A percentile compares a stretch with the other conserved stretches of the same genome.
These are phyloP conservation scores for Mortierella polycephala DNA, from an alignment of 371 early-diverging fungal genomes.

Conservation along the genomic window DNA sequence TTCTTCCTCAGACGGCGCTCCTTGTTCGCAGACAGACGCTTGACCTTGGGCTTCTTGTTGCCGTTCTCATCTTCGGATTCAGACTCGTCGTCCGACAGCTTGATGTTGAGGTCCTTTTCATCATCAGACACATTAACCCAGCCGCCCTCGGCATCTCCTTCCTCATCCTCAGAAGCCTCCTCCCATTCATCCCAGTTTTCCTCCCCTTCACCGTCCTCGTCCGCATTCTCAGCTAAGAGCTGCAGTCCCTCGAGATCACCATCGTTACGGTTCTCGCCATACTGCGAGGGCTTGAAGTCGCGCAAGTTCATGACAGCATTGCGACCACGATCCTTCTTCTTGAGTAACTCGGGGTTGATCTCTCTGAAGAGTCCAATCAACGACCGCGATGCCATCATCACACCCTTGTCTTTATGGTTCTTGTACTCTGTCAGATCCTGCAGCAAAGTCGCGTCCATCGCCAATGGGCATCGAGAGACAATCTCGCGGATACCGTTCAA, in stretches of 20 bases:
- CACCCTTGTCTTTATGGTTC: slow-evolving; percentile 90
- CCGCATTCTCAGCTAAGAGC: slow-evolving; percentile 49
- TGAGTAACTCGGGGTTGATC: slow-evolving; percentile 91
- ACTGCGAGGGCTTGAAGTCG: slow-evolving; percentile 71
- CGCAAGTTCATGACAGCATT: slow-evolving; percentile 77
- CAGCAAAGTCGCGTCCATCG: slow-evolving; percentile 87
- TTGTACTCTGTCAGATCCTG: slow-evolving; percentile 92
- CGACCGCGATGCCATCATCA: slow-evolving; percentile 91
- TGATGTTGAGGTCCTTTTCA: slow-evolving; percentile 54
- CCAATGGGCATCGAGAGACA: slow-evolving; percentile 89
- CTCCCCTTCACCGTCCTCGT: slow-evolving; percentile 47
- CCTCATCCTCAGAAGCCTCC: slow-evolving; percentile 72
- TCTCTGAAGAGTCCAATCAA: slow-evolving; percentile 92
- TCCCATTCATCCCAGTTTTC: slow-evolving; percentile 66
- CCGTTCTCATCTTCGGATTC: slow-evolving; percentile 55
- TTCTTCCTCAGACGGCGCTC: slow-evolving; percentile 54
- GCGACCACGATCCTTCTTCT: slow-evolving; percentile 93
- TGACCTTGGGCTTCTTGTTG: slow-evolving; percentile 49
- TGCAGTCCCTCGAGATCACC: slow-evolving; percentile 84
- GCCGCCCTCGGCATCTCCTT: slow-evolving; percentile 60
- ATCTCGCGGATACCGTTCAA: slow-evolving; percentile 95
- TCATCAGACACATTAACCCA: slow-evolving; percentile 56
- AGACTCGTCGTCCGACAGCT: slow-evolving; percentile 55
- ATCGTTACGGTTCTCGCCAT: slow-evolving; percentile 75
- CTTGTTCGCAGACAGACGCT: slow-evolving; percentile 51